Evolutionary conservation across 345 rosid species (phyloP).

Genomic region (Lepidium africanum): DNA sequence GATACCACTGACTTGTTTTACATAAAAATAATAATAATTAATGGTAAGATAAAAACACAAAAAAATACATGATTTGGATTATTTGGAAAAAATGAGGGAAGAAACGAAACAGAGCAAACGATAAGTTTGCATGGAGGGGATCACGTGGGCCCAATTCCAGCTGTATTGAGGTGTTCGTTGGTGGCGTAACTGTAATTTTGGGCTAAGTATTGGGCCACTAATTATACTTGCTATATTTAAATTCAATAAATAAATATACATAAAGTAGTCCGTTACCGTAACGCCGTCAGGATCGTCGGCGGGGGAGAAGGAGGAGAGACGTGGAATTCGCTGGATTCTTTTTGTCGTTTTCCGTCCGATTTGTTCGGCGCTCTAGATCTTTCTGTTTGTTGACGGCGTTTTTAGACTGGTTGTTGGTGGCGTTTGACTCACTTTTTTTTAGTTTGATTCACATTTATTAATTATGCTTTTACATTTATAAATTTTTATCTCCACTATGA

Average conservation of each 20-base stretch:
- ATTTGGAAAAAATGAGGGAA: background rate
- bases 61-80: background rate
- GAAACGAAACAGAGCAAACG: conserved; percentile 10
- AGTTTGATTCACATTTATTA: conserved; percentile 4
- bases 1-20: too few species aligned
- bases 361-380: conserved; percentile 30
- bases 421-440: conserved; percentile 1
- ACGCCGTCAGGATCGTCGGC: conserved; percentile 31
- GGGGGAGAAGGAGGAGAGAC: conserved; percentile 24
- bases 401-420: conserved; percentile 2
- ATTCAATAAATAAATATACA: background rate
- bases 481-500: background rate
- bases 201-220: conserved; percentile 17
- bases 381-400: conserved; percentile 25
- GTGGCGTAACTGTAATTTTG: conserved; percentile 25
- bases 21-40: background rate
- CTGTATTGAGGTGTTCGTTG: conserved; percentile 24
- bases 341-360: conserved; percentile 29
- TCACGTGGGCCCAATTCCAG: conserved; percentile 27
- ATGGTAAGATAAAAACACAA: background rate
- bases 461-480: background rate
- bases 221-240: background rate
- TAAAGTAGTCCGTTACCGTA: background rate
- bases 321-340: conserved; percentile 21
- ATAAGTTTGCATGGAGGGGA: conserved; percentile 28